Conservation (phyloP, 73 alveolate genomes). For the Paramecium primaurelia region DNA sequence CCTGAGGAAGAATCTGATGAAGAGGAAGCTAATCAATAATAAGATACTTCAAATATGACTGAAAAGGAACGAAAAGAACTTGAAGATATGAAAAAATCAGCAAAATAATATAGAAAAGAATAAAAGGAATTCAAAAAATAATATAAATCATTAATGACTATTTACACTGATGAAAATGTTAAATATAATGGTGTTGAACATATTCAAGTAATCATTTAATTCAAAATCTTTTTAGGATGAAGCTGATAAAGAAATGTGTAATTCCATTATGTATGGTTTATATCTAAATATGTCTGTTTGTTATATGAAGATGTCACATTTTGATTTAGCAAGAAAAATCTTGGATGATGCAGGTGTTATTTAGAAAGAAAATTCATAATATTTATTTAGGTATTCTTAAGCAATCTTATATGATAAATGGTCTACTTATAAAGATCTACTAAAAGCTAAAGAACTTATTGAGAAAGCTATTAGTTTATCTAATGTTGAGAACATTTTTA, state of each 20-base stretch:
- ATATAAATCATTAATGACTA: constrained; percentile 56
- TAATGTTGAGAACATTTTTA: constrained; percentile 48
- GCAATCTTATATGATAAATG: constrained; percentile 50
- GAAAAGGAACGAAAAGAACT: constrained; percentile 51
- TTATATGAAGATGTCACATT: constrained; percentile 53
- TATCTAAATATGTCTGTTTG: constrained; percentile 54
- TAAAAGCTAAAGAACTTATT: constrained; percentile 45
- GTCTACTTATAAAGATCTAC: constrained; percentile 45
- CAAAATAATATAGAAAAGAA: constrained; percentile 59
- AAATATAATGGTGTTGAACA: constrained; percentile 33
- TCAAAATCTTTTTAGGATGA: not conserved
- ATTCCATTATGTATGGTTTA: constrained; percentile 30
- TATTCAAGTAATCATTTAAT: not conserved
- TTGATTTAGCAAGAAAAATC: constrained; percentile 42
- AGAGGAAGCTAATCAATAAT: constrained; percentile 11
- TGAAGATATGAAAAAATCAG: constrained; percentile 35
- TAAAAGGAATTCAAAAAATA: constrained; percentile 55
- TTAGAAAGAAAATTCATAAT: constrained; percentile 40
- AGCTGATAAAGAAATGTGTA: constrained; percentile 57
- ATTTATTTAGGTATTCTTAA: constrained; percentile 53
- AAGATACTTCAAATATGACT: not conserved
- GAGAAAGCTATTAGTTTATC: constrained; percentile 50
- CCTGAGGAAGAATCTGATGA: constrained; percentile 55
- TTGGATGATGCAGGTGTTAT: constrained; percentile 56
- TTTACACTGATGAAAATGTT: constrained; percentile 62